Evolutionary conservation across 495 filamentous ascomycete species (phyloP).

Genomic region (Apodospora peruviana): DNA sequence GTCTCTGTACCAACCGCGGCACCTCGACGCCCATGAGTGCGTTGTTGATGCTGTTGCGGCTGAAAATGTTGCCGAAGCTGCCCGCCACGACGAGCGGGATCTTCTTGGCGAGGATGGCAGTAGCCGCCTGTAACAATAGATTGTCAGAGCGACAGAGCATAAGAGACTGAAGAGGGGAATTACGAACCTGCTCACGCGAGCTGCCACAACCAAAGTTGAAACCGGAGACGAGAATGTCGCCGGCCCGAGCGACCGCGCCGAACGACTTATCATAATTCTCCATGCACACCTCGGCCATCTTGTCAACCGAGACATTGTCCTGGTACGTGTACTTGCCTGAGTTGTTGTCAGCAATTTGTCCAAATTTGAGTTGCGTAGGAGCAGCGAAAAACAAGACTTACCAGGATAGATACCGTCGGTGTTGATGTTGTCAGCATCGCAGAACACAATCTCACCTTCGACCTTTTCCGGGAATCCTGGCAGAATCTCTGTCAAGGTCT

Average conservation of each 20-base stretch:
- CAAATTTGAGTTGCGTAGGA: too few species aligned
- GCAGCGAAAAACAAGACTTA: too few species aligned
- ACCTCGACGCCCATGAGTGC: constrained; percentile 81
- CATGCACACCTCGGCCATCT: constrained; percentile 89
- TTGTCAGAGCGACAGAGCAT: too few species aligned
- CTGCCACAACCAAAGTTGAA: constrained; percentile 89
- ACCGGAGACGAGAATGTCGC: constrained; percentile 78
- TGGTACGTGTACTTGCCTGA: constrained; percentile 88
- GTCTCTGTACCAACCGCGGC: constrained; percentile 61
- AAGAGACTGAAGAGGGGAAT: too few species aligned
- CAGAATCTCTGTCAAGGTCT: constrained; percentile 53
- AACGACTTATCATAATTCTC: constrained; percentile 83
- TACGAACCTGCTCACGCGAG: constrained; percentile 80
- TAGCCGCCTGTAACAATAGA: too few species aligned
- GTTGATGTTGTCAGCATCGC: constrained; percentile 68
- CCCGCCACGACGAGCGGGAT: constrained; percentile 82
- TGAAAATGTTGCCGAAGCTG: constrained; percentile 87
- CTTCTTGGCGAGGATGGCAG: constrained; percentile 76
- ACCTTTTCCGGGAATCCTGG: constrained; percentile 65
- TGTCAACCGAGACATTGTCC: constrained; percentile 66
- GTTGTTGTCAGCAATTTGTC: too few species aligned
- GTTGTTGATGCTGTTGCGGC: constrained; percentile 88
- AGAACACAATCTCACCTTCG: constrained; percentile 64
- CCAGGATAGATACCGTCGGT: constrained; percentile 79
- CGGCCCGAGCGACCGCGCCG: constrained; percentile 46